Evolutionary conservation across 371 early-diverging fungal genomes (phyloP), one percentile per base, ranked within the genome.

Genomic region (Entomophthora muscae): DNA sequence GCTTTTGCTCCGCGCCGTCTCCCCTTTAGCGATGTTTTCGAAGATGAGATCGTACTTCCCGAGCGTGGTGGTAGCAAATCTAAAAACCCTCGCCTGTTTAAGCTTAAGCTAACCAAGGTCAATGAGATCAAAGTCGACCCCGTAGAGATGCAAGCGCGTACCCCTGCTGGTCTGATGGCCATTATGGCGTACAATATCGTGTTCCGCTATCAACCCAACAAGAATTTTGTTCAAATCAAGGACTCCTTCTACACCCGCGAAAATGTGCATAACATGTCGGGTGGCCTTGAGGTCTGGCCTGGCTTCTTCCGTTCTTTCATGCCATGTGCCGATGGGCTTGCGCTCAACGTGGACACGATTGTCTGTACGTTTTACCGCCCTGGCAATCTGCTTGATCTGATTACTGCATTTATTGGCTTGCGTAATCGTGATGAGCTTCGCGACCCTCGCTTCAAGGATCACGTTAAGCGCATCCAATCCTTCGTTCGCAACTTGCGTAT

Each of bases 291-390:
- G 67, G 73, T 84, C n/a, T 88, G 89, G 88, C 78, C 77, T 31
- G 91, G 91, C 2, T 86, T 81, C 70, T 84, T 83, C 62, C 85
- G 86, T 65, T 80, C 83, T 61, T 70, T 84, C 24, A 73, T 82
- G 3, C 82, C 88, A 1, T 71, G 32, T 42, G 33, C 33, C 26
- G 61, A 61, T 33, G 33, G 61, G 28, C 42, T 61, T 51, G 33
- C 61, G 75, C 71, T 91, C 53, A 93, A 95, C 70, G 63, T 91
- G 62, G 92, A 95, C 71, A 83, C 90, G 0, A 28, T 42, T 10
- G 27, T 51, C 2, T 61, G 61, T 33, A 30, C 22, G 2, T 32
- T 61, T 61, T 61, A 61, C 27, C 61, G 42, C 17, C 7, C 61
- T 7, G 33, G 33, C n/a, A 31, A 31, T 51, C 22, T 61, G 3